Evolutionary conservation across 768 basidiomycete species (phyloP).

Genomic region (Hygrophoropsis aurantiaca): DNA sequence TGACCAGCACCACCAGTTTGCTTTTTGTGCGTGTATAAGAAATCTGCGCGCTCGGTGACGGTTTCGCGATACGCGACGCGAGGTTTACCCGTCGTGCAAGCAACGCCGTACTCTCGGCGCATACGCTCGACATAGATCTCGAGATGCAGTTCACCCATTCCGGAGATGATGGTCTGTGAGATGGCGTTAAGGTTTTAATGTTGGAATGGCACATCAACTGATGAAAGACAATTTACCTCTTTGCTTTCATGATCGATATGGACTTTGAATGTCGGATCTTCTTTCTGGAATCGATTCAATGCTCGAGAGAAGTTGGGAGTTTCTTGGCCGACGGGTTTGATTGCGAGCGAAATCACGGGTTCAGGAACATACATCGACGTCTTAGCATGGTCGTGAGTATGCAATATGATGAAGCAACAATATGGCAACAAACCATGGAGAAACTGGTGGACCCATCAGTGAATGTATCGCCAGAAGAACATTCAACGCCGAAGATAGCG

Average conservation of each 20-base stretch:
- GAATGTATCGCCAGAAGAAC: constrained; percentile 96
- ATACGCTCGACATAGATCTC: constrained; percentile 99
- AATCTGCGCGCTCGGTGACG: constrained; percentile 77
- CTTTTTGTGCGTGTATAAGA: constrained; percentile 95
- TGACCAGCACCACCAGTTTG: constrained; percentile 98
- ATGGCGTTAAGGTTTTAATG: constrained; percentile 2
- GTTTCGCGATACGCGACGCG: constrained; percentile 97
- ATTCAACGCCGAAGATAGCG: constrained; percentile 98
- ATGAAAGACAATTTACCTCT: constrained; percentile 53
- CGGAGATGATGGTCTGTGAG: constrained; percentile 91
- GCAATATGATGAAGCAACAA: not conserved
- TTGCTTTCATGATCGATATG: constrained; percentile 93
- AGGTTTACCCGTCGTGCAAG: constrained; percentile 92
- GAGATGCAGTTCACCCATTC: constrained; percentile 98
- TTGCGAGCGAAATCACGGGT: constrained; percentile 93
- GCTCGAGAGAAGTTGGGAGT: constrained; percentile 97
- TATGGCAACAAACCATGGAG: constrained; percentile 73
- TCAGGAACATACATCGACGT: constrained; percentile 99
- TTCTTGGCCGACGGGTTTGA: constrained; percentile 90
- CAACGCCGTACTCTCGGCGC: constrained; percentile 95
- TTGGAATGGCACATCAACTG: not conserved
- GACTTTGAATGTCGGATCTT: constrained; percentile 98
- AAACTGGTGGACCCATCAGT: constrained; percentile 87
- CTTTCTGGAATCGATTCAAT: constrained; percentile 95
- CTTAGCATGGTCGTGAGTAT: constrained; percentile 41